Conservation (phyloP, 257 asterid species). For the Craterostigma plantagineum region DNA sequence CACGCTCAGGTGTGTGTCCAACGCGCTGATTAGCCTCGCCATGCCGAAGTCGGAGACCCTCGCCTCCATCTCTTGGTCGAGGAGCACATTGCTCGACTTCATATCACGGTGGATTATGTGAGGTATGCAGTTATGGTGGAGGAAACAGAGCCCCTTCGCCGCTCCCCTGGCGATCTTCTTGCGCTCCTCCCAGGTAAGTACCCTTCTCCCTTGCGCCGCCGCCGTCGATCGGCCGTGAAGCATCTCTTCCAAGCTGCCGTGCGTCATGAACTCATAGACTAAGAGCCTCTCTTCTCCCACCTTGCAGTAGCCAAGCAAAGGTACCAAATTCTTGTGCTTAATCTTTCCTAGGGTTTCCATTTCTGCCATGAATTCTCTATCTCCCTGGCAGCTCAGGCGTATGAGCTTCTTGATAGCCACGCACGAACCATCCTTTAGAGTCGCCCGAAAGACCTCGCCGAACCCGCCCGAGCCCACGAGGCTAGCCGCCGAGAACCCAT, state of each 20-base stretch:
- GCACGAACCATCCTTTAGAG: slow-evolving; percentile 74
- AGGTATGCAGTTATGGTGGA: slow-evolving; percentile 95
- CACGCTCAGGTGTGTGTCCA: slow-evolving; percentile 81
- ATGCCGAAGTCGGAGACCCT: slow-evolving; percentile 88
- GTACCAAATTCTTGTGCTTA: slow-evolving; percentile 79
- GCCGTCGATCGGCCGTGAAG: slow-evolving; percentile 33
- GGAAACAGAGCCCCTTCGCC: slow-evolving; percentile 79
- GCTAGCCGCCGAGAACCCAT: slow-evolving; percentile 82
- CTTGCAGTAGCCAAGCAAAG: slow-evolving; percentile 72
- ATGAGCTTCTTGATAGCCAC: slow-evolving; percentile 85
- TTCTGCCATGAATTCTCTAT: slow-evolving; percentile 91
- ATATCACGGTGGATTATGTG: slow-evolving; percentile 88
- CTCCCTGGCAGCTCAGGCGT: slow-evolving; percentile 72
- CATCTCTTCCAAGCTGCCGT: slow-evolving; percentile 80
- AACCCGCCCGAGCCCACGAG: slow-evolving; percentile 88
- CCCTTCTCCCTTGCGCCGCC: slow-evolving; percentile 13
- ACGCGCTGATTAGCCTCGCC: slow-evolving; percentile 85
- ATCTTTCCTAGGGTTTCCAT: slow-evolving; percentile 91
- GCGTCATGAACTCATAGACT: slow-evolving; percentile 71
- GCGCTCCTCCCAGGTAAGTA: slow-evolving; percentile 64
- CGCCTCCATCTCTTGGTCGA: slow-evolving; percentile 70
- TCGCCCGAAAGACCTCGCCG: slow-evolving; percentile 84
- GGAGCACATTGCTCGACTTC: slow-evolving; percentile 81
- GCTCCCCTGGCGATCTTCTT: slow-evolving; percentile 82
- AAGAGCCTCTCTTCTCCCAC: slow-evolving; percentile 79